Conservation (phyloP, 495 filamentous ascomycete genomes). For the Penicillium dipodomyicola region DNA sequence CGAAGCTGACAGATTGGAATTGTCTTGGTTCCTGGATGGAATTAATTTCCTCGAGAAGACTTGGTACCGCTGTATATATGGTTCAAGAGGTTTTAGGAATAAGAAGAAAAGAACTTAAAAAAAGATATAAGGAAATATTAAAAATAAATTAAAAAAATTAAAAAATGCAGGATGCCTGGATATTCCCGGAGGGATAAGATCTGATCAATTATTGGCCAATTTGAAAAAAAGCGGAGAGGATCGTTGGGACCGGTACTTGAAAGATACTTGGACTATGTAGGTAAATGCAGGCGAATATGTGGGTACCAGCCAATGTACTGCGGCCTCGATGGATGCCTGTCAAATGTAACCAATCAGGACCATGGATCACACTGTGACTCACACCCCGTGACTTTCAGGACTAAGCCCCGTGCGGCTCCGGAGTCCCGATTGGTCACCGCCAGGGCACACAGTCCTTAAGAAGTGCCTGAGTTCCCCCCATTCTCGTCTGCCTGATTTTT, state of each 20-base stretch:
- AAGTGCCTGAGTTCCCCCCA: conserved; percentile 41
- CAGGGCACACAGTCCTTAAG: conserved; percentile 39
- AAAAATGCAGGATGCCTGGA: conserved; percentile 10
- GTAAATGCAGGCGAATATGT: background rate
- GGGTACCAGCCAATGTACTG: conserved; percentile 3
- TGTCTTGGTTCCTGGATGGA: background rate
- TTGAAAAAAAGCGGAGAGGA: background rate
- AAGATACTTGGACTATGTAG: conserved; percentile 9
- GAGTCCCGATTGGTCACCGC: conserved; percentile 22
- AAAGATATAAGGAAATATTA: background rate
- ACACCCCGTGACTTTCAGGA: conserved; percentile 38
- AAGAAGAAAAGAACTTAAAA: background rate
- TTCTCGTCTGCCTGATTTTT: conserved; percentile 37
- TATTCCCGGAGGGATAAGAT: conserved; percentile 5
- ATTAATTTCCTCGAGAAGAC: background rate
- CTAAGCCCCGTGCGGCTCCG: conserved; percentile 24
- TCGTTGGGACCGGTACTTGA: background rate
- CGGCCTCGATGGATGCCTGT: background rate
- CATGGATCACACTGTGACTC: conserved; percentile 32
- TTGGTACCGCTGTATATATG: background rate
- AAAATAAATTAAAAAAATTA: background rate
- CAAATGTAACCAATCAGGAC: conserved; percentile 27
- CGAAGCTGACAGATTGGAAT: background rate
- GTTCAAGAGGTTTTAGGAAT: background rate
- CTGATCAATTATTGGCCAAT: conserved; percentile 22